Percentiles rank a stretch among this genome's conserved stretches.
phyloP scores from a whole-genome alignment of 441 rosid genomes.

The Pelargonium citronellum region DNA sequence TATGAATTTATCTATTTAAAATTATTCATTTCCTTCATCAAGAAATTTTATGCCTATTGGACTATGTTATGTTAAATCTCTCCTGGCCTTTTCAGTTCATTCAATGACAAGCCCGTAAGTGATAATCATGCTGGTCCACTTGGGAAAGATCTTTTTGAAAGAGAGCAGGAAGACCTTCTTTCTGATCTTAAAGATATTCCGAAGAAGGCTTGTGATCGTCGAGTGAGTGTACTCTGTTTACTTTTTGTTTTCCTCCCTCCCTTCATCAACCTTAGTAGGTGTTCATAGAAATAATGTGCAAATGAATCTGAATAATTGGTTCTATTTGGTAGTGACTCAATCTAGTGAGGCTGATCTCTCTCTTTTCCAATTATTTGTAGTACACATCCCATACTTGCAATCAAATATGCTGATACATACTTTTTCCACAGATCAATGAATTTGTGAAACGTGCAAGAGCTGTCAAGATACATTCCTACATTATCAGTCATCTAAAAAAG shows the following conservation, averaged over 20 bases:
- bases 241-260: no score
- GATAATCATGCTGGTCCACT: constrained; percentile 69
- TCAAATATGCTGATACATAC: constrained; percentile 1
- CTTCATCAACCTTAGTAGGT: background rate
- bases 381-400: background rate
- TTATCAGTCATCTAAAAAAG: constrained; percentile 79
- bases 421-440: constrained; percentile 63
- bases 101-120: constrained; percentile 82
- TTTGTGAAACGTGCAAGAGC: constrained; percentile 96
- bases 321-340: background rate
- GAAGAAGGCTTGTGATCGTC: constrained; percentile 96
- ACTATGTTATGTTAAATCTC: constrained; percentile 14
- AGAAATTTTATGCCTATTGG: background rate
- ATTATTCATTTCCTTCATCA: background rate
- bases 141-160: constrained; percentile 89
- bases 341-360: background rate
- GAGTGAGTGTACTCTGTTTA: constrained; percentile 43
- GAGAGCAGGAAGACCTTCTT: constrained; percentile 88
- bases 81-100: constrained; percentile 53
- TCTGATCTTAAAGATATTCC: constrained; percentile 88
- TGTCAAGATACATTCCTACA: constrained; percentile 90
- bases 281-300: background rate
- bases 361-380: background rate
- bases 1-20: background rate
- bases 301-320: background rate